Evolutionary conservation across 441 rosid genomes (phyloP).

Genomic region (Corymbia citriodora): DNA sequence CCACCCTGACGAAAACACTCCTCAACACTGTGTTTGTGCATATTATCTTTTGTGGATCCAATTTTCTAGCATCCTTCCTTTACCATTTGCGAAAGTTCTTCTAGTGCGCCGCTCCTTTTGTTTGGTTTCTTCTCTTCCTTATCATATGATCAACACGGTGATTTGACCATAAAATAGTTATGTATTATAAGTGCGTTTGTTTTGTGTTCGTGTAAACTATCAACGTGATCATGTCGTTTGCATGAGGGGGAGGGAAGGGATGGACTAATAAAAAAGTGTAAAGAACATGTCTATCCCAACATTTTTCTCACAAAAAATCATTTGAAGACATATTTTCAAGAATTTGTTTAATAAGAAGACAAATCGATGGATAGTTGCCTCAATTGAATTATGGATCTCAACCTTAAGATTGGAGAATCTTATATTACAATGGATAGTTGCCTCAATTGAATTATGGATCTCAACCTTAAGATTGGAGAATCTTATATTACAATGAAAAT

Average conservation of each 20-base stretch:
- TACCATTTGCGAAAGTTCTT: too few species aligned
- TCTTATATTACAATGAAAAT: too few species aligned
- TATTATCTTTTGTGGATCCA: too few species aligned
- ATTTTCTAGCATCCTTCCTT: too few species aligned
- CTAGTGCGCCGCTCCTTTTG: too few species aligned
- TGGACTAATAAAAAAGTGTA: neutral
- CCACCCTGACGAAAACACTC: too few species aligned
- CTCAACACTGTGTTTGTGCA: too few species aligned
- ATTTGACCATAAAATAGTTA: fast-evolving
- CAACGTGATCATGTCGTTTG: neutral
- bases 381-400: fast-evolving
- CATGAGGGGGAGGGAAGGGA: neutral
- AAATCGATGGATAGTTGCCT: neutral
- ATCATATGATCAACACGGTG: neutral
- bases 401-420: neutral
- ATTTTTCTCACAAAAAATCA: neutral
- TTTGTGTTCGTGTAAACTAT: neutral
- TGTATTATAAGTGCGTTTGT: neutral
- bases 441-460: too few species aligned
- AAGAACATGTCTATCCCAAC: neutral
- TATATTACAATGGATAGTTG: neutral
- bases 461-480: too few species aligned
- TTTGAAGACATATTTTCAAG: neutral
- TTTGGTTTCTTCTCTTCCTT: too few species aligned
- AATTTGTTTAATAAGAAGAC: neutral